These are phyloP conservation scores for Saprolegnia diclina DNA, from an alignment of 352 stramenopile species.

Conservation along the genomic window DNA sequence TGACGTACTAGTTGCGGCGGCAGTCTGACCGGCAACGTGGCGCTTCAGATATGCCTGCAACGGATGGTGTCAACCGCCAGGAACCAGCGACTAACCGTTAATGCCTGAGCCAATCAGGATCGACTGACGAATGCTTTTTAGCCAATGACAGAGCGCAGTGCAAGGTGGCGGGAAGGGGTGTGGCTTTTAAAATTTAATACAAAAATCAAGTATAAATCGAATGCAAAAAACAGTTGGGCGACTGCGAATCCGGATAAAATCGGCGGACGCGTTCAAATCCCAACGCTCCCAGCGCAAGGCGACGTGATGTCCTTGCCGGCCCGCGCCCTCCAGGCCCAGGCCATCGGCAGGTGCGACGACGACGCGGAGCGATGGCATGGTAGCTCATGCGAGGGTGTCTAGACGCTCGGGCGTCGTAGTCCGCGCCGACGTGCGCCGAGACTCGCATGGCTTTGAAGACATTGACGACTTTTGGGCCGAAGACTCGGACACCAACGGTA, in stretches of 20 bases:
- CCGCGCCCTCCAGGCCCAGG: neutral
- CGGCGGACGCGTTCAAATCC: neutral
- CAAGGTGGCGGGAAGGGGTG: neutral
- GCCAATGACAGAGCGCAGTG: neutral
- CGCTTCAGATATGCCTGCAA: too few species aligned
- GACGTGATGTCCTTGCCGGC: neutral
- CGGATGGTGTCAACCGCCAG: too few species aligned
- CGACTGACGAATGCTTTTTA: neutral
- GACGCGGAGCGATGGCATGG: neutral
- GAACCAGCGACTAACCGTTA: neutral
- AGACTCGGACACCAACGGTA: constrained; percentile 31
- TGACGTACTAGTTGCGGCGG: too few species aligned
- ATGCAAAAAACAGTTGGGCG: neutral
- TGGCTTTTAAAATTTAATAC: neutral
- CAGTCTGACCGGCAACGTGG: too few species aligned
- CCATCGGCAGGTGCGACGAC: constrained; percentile 7
- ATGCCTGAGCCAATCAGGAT: neutral
- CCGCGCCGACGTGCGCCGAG: constrained; percentile 59
- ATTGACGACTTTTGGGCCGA: constrained; percentile 85
- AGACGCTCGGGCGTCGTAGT: constrained; percentile 55
- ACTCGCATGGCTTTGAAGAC: constrained; percentile 77
- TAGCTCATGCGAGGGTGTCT: constrained; percentile 9
- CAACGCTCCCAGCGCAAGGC: neutral
- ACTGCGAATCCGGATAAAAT: neutral
- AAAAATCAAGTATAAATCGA: neutral